Evolutionary conservation across 1,284 basidiomycete genomes (phyloP).

Genomic region (Takashimella tepidaria): DNA sequence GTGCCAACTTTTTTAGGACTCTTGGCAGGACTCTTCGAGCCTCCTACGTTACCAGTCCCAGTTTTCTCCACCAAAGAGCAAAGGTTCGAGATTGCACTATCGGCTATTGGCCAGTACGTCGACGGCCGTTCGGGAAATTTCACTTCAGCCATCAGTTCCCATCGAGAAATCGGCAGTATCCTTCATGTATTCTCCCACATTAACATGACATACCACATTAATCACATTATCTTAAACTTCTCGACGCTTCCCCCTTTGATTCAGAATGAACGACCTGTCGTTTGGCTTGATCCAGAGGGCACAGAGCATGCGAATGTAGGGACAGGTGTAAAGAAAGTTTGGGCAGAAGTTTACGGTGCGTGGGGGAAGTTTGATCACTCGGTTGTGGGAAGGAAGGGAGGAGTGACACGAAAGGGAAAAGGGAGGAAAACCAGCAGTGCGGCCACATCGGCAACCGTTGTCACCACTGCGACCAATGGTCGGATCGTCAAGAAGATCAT

Average conservation of each 20-base stretch:
- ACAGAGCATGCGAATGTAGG: conserved; percentile 42
- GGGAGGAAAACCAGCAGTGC: neutral
- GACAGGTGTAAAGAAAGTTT: conserved; percentile 48
- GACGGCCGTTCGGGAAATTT: neutral
- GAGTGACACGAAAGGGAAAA: neutral
- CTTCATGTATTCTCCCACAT: conserved; percentile 87
- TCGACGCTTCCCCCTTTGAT: neutral
- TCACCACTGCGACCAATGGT: conserved; percentile 2
- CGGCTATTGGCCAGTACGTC: conserved; percentile 2
- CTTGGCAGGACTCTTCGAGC: conserved; percentile 67
- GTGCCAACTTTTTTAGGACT: conserved; percentile 58
- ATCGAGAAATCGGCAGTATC: conserved; percentile 54
- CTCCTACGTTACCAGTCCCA: conserved; percentile 34
- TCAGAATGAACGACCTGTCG: neutral
- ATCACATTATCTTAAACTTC: conserved; percentile 25
- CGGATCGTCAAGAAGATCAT: conserved; percentile 32
- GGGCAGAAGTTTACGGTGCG: conserved; percentile 37
- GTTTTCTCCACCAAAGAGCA: neutral
- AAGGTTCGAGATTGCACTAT: conserved; percentile 10
- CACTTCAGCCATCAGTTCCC: neutral
- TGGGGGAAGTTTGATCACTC: conserved; percentile 30
- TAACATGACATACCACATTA: conserved; percentile 75
- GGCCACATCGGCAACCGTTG: neutral
- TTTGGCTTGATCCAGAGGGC: conserved; percentile 31
- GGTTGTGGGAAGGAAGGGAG: conserved; percentile 1